These are phyloP conservation scores for Suhomyces faveliae DNA, from an alignment of 805 yeast genomes.

Conservation along the genomic window DNA sequence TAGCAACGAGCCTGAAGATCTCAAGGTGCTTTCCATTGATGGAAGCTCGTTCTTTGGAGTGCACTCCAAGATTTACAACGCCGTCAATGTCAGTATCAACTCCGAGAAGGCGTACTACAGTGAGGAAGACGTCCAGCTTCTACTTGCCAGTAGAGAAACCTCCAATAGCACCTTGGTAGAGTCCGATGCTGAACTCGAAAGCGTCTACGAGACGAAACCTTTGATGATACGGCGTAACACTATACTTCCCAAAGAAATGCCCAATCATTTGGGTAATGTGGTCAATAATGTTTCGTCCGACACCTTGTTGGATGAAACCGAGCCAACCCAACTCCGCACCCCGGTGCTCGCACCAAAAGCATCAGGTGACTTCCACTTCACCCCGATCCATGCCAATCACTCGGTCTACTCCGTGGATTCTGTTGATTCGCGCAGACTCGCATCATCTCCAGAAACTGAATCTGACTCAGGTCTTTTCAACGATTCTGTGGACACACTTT, in stretches of 20 bases:
- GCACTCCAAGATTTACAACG: slow-evolving; percentile 44
- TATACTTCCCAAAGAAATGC: slow-evolving; percentile 16
- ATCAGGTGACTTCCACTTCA: slow-evolving; percentile 6
- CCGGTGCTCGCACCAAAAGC: neutral
- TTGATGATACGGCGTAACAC: slow-evolving; percentile 9
- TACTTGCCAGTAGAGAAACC: slow-evolving; percentile 13
- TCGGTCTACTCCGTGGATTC: slow-evolving; percentile 16
- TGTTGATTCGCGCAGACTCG: neutral
- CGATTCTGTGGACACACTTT: slow-evolving; percentile 26
- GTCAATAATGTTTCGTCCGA: slow-evolving; percentile 3
- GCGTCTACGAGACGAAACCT: slow-evolving; percentile 12
- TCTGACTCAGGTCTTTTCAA: slow-evolving; percentile 15
- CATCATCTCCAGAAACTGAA: slow-evolving; percentile 10
- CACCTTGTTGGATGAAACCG: neutral
- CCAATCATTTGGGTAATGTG: slow-evolving; percentile 7
- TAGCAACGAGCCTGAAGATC: slow-evolving; percentile 22
- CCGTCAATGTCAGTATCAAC: slow-evolving; percentile 22
- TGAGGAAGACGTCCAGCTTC: slow-evolving; percentile 26
- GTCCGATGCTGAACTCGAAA: slow-evolving; percentile 9
- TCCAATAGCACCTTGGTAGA: slow-evolving; percentile 20
- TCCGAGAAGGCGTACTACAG: slow-evolving; percentile 28
- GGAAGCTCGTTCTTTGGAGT: slow-evolving; percentile 54
- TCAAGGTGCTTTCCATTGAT: slow-evolving; percentile 52
- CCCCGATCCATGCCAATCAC: slow-evolving; percentile 5
- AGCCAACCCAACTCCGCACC: neutral